Evolutionary conservation across 2,329 filamentous ascomycete genomes (phyloP), one percentile per base, ranked within the genome.

Genomic region (Conoideocrella luteorostrata): DNA sequence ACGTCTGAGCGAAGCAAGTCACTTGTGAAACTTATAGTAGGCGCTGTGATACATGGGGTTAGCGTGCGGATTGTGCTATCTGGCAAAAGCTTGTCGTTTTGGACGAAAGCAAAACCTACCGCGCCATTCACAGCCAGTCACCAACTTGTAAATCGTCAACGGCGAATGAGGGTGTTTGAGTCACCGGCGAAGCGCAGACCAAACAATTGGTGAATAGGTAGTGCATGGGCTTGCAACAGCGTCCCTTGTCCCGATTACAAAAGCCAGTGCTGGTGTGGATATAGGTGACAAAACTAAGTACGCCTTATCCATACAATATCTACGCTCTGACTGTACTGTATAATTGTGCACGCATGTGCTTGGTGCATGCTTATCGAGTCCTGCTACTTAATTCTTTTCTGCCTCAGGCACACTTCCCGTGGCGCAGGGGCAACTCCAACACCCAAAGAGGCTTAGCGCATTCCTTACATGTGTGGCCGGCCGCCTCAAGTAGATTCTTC

Each of bases 401-500:
- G 54, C 57, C 57, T 61, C 29, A 62, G 58, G 59, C 58, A 56
- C 22, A 18, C 50, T 12, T 17, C 20, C 28, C n/a, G 5, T 32
- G 43, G 46, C 45, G 35, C 47, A 47, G 50, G 49, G 50, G 45
- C 45, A 47, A 47, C 37, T 43, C 42, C 44, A 26, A 17, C 20
- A 21, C 56, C 54, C 21, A 47, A 56, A 46, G 5, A 33, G 54
- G 65, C n/a, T 49, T 70, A 70, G 68, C 53, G 57, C 15, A 15
- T 7, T n/a, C 36, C 6, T 21, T 46, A 38, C 33, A 50, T 52
- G 49, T 50, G 43, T 56, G 56, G 62, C 60, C 59, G 63, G 59
- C 63, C 61, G 60, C 60, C 60, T 63, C 57, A 62, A 65, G 32
- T 60, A 69, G 67, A 66, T 64, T 67, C 65, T 70, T 68, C 35